phyloP scores from a whole-genome alignment of 208 protist species.

The Borovskyia barvae region DNA sequence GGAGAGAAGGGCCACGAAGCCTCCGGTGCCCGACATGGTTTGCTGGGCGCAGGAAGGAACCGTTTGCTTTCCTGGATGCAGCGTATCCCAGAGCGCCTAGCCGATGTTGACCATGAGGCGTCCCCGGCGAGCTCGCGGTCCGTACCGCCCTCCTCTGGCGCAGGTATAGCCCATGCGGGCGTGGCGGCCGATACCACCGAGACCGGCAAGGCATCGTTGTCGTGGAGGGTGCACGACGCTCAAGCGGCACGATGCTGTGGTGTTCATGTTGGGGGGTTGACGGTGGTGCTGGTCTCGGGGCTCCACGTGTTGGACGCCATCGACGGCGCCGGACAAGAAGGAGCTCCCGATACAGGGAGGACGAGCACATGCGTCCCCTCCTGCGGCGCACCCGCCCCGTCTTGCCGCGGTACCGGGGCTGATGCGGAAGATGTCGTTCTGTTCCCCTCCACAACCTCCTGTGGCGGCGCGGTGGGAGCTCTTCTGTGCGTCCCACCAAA shows the following conservation, averaged over 20 bases:
- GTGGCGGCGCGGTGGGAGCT: constrained; percentile 19
- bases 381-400: too few relatives aligned
- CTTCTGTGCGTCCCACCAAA: constrained; percentile 20
- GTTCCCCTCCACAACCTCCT: constrained; percentile 26
- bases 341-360: not conserved
- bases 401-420: too few relatives aligned
- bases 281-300: constrained; percentile 36
- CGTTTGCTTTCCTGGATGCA: constrained; percentile 13
- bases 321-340: not conserved
- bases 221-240: too few relatives aligned
- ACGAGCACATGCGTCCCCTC: not conserved
- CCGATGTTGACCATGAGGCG: constrained; percentile 15
- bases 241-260: constrained; percentile 26
- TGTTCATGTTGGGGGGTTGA: constrained; percentile 26
- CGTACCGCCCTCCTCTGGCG: too few relatives aligned
- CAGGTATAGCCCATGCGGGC: too few relatives aligned
- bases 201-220: constrained; percentile 1
- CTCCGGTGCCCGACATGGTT: too few relatives aligned
- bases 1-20: not conserved
- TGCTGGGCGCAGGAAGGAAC: not conserved
- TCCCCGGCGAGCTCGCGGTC: not conserved
- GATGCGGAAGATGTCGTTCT: constrained; percentile 6
- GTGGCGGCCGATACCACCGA: not conserved
- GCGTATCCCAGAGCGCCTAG: constrained; percentile 10
- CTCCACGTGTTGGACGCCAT: constrained; percentile 15